A percentile compares a stretch with the other conserved stretches of the same genome.
These are phyloP conservation scores for Mucor plumbeus DNA, from an alignment of 371 early-diverging fungal species.

Conservation along the genomic window DNA sequence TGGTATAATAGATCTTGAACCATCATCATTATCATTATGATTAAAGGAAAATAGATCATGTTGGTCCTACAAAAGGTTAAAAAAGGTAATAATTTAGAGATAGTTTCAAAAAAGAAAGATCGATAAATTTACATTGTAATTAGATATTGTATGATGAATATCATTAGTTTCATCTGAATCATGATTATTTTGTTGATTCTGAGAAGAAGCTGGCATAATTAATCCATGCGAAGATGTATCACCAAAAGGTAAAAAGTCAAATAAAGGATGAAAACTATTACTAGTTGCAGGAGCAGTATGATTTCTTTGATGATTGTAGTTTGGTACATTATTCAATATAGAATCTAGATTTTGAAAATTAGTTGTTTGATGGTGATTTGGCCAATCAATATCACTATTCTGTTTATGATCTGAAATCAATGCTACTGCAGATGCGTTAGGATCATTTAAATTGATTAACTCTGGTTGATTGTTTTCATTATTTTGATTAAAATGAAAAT, in stretches of 20 bases:
- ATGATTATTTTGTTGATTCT: background rate
- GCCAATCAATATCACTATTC: background rate
- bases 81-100: no score
- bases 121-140: background rate
- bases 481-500: slow-evolving; percentile 1
- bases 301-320: background rate
- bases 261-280: slow-evolving; percentile 11
- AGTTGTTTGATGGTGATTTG: background rate
- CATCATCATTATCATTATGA: background rate
- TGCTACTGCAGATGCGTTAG: background rate
- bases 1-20: slow-evolving; percentile 18
- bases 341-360: slow-evolving; percentile 12
- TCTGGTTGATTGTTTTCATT: background rate
- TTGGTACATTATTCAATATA: slow-evolving; percentile 4
- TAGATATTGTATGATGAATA: background rate
- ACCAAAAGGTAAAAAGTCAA: slow-evolving; percentile 22
- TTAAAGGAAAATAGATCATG: slow-evolving; percentile 2
- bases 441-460: slow-evolving; percentile 1
- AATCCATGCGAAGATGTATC: slow-evolving; percentile 8
- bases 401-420: background rate
- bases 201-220: background rate
- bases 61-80: background rate
- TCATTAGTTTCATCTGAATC: background rate
- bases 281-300: slow-evolving; percentile 7
- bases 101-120: no score